These are phyloP conservation scores for Microdochium bolleyi DNA, from an alignment of 2,329 filamentous ascomycete genomes.

Conservation along the genomic window DNA sequence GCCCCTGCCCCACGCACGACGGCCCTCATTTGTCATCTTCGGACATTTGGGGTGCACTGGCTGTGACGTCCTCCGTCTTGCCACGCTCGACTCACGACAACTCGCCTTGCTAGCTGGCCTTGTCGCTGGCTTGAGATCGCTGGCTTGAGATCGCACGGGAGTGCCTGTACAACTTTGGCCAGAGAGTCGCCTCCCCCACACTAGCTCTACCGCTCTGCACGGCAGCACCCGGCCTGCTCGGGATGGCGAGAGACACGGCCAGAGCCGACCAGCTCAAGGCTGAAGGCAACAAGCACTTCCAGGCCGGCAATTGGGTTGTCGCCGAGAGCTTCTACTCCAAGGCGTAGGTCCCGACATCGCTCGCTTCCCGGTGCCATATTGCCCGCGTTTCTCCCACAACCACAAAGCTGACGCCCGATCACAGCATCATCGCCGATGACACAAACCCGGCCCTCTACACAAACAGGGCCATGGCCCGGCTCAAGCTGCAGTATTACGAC, in stretches of 20 bases:
- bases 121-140: too few species aligned
- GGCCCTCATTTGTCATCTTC: too few species aligned
- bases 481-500: constrained; percentile 67
- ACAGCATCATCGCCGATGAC: constrained; percentile 69
- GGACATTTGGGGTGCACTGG: too few species aligned
- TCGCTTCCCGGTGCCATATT: too few species aligned
- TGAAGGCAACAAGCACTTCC: constrained; percentile 58
- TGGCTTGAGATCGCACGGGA: too few species aligned
- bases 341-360: constrained; percentile 39
- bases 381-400: too few species aligned
- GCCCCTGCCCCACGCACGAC: too few species aligned
- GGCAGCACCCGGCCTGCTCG: neutral
- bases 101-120: too few species aligned
- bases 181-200: neutral
- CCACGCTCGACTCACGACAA: too few species aligned
- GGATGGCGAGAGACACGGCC: constrained; percentile 14
- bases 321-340: constrained; percentile 67
- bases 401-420: neutral
- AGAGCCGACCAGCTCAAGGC: constrained; percentile 38
- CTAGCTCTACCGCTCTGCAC: neutral
- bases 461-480: constrained; percentile 77
- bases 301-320: constrained; percentile 51
- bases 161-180: too few species aligned
- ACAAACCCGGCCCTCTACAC: constrained; percentile 75
- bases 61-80: too few species aligned